A percentile compares a stretch with the other conserved stretches of the same genome.
Conservation (phyloP, 345 rosid genomes). For the Citrus sinensis region DVS_A1.0 CM039169.1:33462001-33462500, state of each 20-base stretch:
- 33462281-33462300: slow-evolving; percentile 94
- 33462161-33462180: slow-evolving; percentile 84
- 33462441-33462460: slow-evolving; percentile 77
- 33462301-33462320: slow-evolving; percentile 86
- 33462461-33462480: slow-evolving; percentile 89
- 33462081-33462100: slow-evolving; percentile 85
- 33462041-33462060: slow-evolving; percentile 83
- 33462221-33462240: slow-evolving; percentile 87
- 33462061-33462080: slow-evolving; percentile 89
- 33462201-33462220: slow-evolving; percentile 88
- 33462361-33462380: slow-evolving; percentile 91
- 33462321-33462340: slow-evolving; percentile 73
- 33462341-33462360: slow-evolving; percentile 85
- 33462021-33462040: slow-evolving; percentile 51
- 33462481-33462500: slow-evolving; percentile 80
- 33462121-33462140: slow-evolving; percentile 80
- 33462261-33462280: slow-evolving; percentile 89
- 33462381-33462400: slow-evolving; percentile 91
- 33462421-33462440: slow-evolving; percentile 93
- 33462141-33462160: slow-evolving; percentile 79
- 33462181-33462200: slow-evolving; percentile 80
- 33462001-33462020: not conserved
- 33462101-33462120: slow-evolving; percentile 75
- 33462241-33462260: slow-evolving; percentile 99
- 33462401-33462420: slow-evolving; percentile 92